A percentile compares a stretch with the other conserved stretches of the same genome.
These are phyloP conservation scores for Fonsecaea nubica DNA, from an alignment of 2,329 filamentous ascomycete species.

Conservation along the genomic window DNA sequence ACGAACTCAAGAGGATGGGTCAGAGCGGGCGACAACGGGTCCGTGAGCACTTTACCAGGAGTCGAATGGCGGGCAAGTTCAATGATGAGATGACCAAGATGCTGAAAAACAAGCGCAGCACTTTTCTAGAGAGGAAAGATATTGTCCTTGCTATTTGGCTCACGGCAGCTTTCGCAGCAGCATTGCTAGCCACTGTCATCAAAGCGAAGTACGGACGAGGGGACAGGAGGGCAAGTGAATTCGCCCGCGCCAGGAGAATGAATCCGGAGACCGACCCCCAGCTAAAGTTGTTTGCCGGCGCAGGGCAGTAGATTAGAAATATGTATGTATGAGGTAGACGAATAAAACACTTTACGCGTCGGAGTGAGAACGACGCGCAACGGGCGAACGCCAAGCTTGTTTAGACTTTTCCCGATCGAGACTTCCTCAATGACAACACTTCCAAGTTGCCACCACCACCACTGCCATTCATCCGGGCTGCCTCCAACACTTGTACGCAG, in stretches of 20 bases:
- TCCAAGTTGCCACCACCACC: background rate
- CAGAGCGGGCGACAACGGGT: conserved; percentile 72
- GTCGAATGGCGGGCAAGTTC: conserved; percentile 79
- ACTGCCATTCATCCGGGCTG: background rate
- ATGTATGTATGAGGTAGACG: conserved; percentile 3
- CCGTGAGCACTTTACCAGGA: conserved; percentile 73
- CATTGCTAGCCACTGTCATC: conserved; percentile 40
- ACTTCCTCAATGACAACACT: conserved; percentile 7
- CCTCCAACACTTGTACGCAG: background rate
- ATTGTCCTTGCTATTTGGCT: conserved; percentile 41
- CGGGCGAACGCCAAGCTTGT: conserved; percentile 19
- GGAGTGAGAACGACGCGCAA: conserved; percentile 1
- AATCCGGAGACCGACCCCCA: conserved; percentile 16
- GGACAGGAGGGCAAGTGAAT: conserved; percentile 31
- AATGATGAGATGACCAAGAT: conserved; percentile 70
- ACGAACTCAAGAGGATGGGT: conserved; percentile 69
- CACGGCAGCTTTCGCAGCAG: conserved; percentile 42
- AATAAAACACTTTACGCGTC: conserved; percentile 23
- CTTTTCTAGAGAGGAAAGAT: conserved; percentile 48
- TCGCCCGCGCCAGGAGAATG: conserved; percentile 31
- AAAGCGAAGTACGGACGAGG: conserved; percentile 31
- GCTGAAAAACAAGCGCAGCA: conserved; percentile 45
- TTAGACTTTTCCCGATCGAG: conserved; percentile 19
- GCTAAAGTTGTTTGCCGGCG: conserved; percentile 20
- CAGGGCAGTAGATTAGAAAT: conserved; percentile 7